Percentiles rank a stretch among this genome's conserved stretches.
Conservation (phyloP, 495 filamentous ascomycete genomes). For the Ascobolus immersus region DNA sequence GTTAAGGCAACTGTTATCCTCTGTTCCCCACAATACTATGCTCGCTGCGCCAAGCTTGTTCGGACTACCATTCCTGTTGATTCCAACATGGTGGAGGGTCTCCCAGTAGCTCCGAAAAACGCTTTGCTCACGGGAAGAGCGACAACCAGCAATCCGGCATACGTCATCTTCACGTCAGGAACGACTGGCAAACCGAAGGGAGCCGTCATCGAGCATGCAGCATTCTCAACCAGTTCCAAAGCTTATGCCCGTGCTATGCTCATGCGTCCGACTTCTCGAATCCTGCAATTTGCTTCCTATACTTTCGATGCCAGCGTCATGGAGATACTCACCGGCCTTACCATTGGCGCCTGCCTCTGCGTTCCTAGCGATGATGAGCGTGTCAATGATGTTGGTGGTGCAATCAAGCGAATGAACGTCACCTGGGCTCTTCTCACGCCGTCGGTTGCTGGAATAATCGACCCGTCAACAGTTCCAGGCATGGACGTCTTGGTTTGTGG, state of each 20-base stretch:
- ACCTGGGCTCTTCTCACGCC: conserved; percentile 9
- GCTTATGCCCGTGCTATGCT: conserved; percentile 48
- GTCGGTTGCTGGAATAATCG: conserved; percentile 10
- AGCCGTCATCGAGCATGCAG: conserved; percentile 29
- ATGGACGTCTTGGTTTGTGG: conserved; percentile 13
- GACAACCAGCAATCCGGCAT: conserved; percentile 16
- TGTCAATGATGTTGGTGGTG: conserved; percentile 18
- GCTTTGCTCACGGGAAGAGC: conserved; percentile 15
- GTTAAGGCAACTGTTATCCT: conserved; percentile 24
- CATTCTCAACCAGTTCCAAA: conserved; percentile 42
- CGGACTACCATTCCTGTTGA: conserved; percentile 16
- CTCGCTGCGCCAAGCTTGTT: conserved; percentile 10
- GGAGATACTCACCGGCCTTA: conserved; percentile 62
- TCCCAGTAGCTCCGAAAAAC: conserved; percentile 17
- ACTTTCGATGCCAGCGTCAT: conserved; percentile 17
- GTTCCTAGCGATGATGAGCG: conserved; percentile 37
- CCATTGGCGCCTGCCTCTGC: conserved; percentile 44
- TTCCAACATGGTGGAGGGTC: conserved; percentile 14
- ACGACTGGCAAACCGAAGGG: conserved; percentile 25
- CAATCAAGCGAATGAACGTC: conserved; percentile 6
- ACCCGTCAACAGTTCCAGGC: conserved; percentile 13
- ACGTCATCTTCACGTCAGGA: conserved; percentile 19
- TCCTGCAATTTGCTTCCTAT: conserved; percentile 7
- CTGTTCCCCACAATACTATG: conserved; percentile 10
- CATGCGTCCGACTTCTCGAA: conserved; percentile 15